Conservation (phyloP, 495 filamentous ascomycete species). For the Xylaria palmicola region DNA sequence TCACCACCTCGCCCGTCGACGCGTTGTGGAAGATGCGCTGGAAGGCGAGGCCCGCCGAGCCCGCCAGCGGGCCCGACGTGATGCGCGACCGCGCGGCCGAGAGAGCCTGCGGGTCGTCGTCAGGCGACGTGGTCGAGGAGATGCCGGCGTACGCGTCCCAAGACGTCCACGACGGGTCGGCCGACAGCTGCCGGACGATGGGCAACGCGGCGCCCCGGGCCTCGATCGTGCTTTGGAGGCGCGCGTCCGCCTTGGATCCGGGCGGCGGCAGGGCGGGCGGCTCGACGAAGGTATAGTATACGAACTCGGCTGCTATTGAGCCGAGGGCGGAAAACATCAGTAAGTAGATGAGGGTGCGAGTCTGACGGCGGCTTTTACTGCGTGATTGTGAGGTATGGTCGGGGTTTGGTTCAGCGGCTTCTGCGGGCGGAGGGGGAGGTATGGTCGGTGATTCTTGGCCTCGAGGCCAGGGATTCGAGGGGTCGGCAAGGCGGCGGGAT, state of each 20-base stretch:
- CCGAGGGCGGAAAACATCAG: slow-evolving; percentile 42
- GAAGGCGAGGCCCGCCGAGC: slow-evolving; percentile 47
- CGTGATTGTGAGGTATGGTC: background rate
- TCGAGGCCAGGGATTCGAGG: slow-evolving; percentile 11
- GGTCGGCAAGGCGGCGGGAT: slow-evolving; percentile 15
- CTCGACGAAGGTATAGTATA: slow-evolving; percentile 34
- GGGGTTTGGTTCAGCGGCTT: background rate
- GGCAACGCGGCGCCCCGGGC: slow-evolving; percentile 43
- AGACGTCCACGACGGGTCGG: slow-evolving; percentile 53
- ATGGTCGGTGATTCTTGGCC: background rate
- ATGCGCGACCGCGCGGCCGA: slow-evolving; percentile 33
- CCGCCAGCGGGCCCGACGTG: slow-evolving; percentile 43
- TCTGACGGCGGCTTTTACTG: slow-evolving; percentile 5
- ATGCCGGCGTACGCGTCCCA: slow-evolving; percentile 57
- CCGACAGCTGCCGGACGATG: slow-evolving; percentile 52
- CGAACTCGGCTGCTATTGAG: slow-evolving; percentile 27
- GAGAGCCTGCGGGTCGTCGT: background rate
- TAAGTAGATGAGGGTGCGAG: slow-evolving; percentile 24
- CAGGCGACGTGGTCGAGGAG: slow-evolving; percentile 21
- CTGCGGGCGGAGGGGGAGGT: background rate
- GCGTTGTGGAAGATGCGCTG: slow-evolving; percentile 48
- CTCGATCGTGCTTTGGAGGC: slow-evolving; percentile 26
- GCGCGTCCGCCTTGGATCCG: slow-evolving; percentile 35
- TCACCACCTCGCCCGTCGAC: slow-evolving; percentile 40
- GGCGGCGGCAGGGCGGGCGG: slow-evolving; percentile 35